Percentiles rank a stretch among this genome's conserved stretches.
Conservation (phyloP, 2,329 filamentous ascomycete species). For the Claviceps monticola region DNA sequence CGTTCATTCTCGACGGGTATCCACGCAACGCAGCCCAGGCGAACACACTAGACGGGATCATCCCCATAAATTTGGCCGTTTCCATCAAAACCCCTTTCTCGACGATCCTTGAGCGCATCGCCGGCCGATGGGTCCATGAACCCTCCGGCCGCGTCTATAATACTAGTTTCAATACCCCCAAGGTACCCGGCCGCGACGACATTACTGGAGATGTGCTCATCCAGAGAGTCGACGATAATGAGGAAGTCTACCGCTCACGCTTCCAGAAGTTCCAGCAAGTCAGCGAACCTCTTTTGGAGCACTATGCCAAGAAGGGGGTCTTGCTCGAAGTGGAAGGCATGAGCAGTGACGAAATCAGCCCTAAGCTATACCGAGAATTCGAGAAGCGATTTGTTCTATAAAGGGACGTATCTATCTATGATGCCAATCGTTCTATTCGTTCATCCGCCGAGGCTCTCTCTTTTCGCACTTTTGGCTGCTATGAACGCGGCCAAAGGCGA, state of each 20-base stretch:
- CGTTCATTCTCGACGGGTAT: slow-evolving; percentile 93
- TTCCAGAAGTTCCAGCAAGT: slow-evolving; percentile 78
- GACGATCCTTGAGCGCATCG: slow-evolving; percentile 80
- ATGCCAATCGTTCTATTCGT: neutral
- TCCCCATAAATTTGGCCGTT: slow-evolving; percentile 92
- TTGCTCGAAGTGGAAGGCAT: slow-evolving; percentile 78
- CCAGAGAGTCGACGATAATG: slow-evolving; percentile 72
- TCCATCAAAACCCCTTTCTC: slow-evolving; percentile 73
- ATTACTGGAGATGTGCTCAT: slow-evolving; percentile 77
- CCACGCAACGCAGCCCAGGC: slow-evolving; percentile 79
- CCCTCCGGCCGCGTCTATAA: slow-evolving; percentile 91
- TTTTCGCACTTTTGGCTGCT: neutral
- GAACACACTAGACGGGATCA: slow-evolving; percentile 57
- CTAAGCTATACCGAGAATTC: slow-evolving; percentile 75
- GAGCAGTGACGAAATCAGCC: slow-evolving; percentile 88
- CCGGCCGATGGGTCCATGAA: slow-evolving; percentile 85
- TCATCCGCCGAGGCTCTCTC: too few species aligned
- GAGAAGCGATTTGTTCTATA: slow-evolving; percentile 50
- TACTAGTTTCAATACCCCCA: slow-evolving; percentile 78
- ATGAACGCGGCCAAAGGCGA: neutral
- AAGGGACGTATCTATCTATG: too few species aligned
- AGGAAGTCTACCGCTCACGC: slow-evolving; percentile 70
- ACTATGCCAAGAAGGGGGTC: slow-evolving; percentile 75
- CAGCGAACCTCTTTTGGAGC: slow-evolving; percentile 70
- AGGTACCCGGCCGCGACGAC: slow-evolving; percentile 70